phyloP scores from a whole-genome alignment of 2,329 filamentous ascomycete genomes.

The Pseudogymnoascus sp. region DNA sequence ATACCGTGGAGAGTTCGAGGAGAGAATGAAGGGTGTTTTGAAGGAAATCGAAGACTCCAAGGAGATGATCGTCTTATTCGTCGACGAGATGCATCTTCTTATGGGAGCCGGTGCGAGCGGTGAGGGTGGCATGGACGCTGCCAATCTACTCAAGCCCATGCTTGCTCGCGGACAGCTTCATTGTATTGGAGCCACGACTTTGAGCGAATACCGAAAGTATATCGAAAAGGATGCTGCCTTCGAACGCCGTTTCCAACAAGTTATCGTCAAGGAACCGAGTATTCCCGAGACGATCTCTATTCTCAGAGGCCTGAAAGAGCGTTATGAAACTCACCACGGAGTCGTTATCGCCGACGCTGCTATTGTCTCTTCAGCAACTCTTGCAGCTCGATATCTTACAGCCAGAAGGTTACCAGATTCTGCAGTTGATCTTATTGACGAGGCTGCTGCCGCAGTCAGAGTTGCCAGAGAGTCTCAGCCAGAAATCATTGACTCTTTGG shows the following conservation, averaged over 20 bases:
- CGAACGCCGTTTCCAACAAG: slow-evolving; percentile 97
- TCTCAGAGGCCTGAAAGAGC: slow-evolving; percentile 94
- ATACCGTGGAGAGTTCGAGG: slow-evolving; percentile 96
- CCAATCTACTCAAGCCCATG: slow-evolving; percentile 97
- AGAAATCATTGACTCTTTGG: slow-evolving; percentile 88
- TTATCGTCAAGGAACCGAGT: slow-evolving; percentile 87
- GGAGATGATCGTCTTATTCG: slow-evolving; percentile 95
- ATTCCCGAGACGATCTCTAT: slow-evolving; percentile 92
- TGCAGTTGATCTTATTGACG: slow-evolving; percentile 91
- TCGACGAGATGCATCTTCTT: slow-evolving; percentile 96
- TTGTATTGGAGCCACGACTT: slow-evolving; percentile 94
- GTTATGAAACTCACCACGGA: slow-evolving; percentile 96
- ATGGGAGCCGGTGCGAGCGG: slow-evolving; percentile 95
- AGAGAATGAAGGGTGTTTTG: slow-evolving; percentile 97
- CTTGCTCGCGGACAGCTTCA: slow-evolving; percentile 91
- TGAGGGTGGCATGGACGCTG: slow-evolving; percentile 97
- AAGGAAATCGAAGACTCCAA: slow-evolving; percentile 94
- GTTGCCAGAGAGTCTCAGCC: slow-evolving; percentile 95
- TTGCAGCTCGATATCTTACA: slow-evolving; percentile 90
- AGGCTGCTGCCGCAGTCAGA: slow-evolving; percentile 91
- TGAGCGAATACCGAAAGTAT: slow-evolving; percentile 95
- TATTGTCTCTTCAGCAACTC: slow-evolving; percentile 81
- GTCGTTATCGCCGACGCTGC: slow-evolving; percentile 93
- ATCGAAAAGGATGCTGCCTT: slow-evolving; percentile 98
- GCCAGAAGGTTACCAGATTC: slow-evolving; percentile 87